Conservation (phyloP, 345 rosid species). For the Populus pruinosa region DNA sequence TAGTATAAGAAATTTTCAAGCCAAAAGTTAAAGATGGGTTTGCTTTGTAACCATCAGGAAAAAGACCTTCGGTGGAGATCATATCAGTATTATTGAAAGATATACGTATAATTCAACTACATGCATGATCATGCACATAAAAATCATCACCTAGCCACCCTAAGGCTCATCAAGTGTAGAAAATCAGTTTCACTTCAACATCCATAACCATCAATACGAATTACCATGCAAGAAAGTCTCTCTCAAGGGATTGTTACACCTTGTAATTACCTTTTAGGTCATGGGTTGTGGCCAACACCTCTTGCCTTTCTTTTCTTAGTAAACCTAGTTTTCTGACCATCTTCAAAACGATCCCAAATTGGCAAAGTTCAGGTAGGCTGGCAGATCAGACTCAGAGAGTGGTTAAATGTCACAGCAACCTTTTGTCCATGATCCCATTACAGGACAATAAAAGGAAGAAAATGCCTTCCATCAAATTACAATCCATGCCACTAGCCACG, state of each 20-base stretch:
- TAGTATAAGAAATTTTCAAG: neutral
- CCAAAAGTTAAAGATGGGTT: neutral
- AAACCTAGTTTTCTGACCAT: constrained; percentile 14
- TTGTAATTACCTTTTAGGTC: constrained; percentile 37
- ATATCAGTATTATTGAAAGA: too few species aligned
- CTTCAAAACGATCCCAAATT: constrained; percentile 9
- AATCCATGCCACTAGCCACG: neutral
- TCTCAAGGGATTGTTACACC: constrained; percentile 28
- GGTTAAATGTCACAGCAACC: constrained; percentile 27
- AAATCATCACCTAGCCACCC: neutral
- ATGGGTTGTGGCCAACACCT: constrained; percentile 6
- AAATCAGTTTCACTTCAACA: neutral
- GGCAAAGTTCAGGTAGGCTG: constrained; percentile 18
- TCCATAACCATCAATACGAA: neutral
- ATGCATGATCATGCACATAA: neutral
- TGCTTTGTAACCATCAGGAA: neutral
- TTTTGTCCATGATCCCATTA: constrained; percentile 17
- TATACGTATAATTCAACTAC: neutral
- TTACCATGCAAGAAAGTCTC: neutral
- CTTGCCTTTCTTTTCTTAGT: neutral
- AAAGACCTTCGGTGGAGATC: neutral
- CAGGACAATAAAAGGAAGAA: neutral
- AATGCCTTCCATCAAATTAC: constrained; percentile 1
- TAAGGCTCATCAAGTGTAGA: neutral
- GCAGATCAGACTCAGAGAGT: constrained; percentile 23